These are phyloP conservation scores for Trematosphaeria pertusa DNA, from an alignment of 2,329 filamentous ascomycete genomes.

Conservation along the genomic window DNA sequence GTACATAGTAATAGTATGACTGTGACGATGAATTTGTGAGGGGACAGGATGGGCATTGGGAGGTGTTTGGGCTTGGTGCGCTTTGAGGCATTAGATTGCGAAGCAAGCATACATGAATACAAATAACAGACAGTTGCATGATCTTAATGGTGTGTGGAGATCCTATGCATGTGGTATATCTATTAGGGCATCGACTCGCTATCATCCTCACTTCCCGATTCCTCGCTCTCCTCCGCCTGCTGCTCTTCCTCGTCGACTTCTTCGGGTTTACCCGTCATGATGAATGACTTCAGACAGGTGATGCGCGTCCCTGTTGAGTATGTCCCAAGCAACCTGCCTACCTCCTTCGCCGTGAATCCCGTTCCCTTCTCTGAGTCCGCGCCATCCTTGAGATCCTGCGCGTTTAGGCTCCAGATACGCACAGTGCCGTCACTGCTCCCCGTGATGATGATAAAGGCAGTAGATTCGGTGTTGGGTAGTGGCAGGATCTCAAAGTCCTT, in stretches of 20 bases:
- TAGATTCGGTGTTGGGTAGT: slow-evolving; percentile 47
- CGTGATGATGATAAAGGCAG: slow-evolving; percentile 66
- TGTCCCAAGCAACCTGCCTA: slow-evolving; percentile 74
- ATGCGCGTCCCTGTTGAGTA: slow-evolving; percentile 89
- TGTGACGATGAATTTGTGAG: slow-evolving; percentile 75
- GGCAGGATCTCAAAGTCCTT: slow-evolving; percentile 83
- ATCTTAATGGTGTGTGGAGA: background rate
- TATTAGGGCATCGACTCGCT: slow-evolving; percentile 22
- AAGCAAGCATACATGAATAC: background rate
- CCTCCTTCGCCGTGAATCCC: slow-evolving; percentile 49
- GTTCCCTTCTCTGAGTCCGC: slow-evolving; percentile 20
- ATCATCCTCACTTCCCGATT: slow-evolving; percentile 27
- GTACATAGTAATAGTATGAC: slow-evolving; percentile 91
- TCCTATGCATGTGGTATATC: background rate
- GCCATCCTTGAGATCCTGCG: slow-evolving; percentile 29
- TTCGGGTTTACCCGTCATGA: slow-evolving; percentile 68
- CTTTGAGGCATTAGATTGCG: no score
- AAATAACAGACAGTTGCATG: background rate
- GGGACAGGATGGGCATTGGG: background rate
- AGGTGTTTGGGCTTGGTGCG: background rate
- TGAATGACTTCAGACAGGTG: slow-evolving; percentile 85
- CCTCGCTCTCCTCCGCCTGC: slow-evolving; percentile 22
- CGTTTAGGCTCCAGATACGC: slow-evolving; percentile 73
- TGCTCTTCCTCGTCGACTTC: slow-evolving; percentile 30
- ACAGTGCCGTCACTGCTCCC: slow-evolving; percentile 86